phyloP scores from a whole-genome alignment of 129 eudicot species.

The Centella asiatica region DNA sequence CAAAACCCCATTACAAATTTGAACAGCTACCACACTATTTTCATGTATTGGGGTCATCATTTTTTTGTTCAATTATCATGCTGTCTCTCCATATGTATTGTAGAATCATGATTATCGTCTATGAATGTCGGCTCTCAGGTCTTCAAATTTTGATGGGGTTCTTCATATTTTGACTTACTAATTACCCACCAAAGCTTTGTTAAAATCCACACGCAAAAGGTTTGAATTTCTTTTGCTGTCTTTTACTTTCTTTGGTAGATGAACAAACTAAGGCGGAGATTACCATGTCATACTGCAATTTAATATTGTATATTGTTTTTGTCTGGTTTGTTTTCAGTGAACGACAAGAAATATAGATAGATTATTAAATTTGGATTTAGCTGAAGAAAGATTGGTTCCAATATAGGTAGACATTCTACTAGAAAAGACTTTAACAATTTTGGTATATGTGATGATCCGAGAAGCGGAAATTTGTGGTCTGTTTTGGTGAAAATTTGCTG shows the following conservation, averaged over 20 bases:
- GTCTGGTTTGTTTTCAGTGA: neutral
- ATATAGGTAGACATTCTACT: constrained; percentile 37
- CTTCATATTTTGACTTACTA: constrained; percentile 15
- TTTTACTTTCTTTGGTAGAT: constrained; percentile 33
- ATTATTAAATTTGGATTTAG: neutral
- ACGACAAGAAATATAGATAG: neutral
- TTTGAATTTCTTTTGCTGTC: neutral
- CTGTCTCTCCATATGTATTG: neutral
- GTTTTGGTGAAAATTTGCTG: neutral
- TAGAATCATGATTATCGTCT: neutral
- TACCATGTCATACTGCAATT: constrained; percentile 19
- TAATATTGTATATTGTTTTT: constrained; percentile 11
- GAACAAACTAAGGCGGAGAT: constrained; percentile 41
- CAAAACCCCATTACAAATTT: too few species aligned
- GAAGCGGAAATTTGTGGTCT: neutral
- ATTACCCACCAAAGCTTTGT: constrained; percentile 17
- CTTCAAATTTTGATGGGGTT: constrained; percentile 9
- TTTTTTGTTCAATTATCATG: constrained; percentile 1
- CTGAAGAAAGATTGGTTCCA: constrained; percentile 21
- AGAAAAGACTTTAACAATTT: constrained; percentile 15
- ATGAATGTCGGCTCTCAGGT: neutral
- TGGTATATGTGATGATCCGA: neutral
- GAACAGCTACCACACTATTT: neutral
- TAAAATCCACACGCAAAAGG: constrained; percentile 26
- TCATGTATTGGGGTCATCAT: constrained; percentile 2